phyloP scores from a whole-genome alignment of 139 green algal species.

The Klebsormidium nitens region DNA sequence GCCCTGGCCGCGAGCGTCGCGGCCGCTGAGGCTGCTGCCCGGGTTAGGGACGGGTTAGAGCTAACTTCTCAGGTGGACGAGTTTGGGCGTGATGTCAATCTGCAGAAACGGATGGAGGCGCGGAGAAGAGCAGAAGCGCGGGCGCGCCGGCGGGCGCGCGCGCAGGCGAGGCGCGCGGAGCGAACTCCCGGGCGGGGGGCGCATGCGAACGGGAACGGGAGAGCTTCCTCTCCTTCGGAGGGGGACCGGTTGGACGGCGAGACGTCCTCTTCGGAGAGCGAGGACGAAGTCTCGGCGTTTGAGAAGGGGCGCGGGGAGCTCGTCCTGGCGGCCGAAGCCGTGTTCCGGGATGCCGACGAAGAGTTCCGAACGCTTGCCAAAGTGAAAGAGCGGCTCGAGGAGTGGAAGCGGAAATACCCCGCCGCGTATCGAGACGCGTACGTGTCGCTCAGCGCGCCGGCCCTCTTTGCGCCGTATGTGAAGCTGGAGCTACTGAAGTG shows the following conservation, averaged over 20 bases:
- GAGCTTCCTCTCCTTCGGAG: too few relatives aligned
- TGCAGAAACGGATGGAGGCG: constrained; percentile 47
- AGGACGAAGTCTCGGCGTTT: constrained; percentile 53
- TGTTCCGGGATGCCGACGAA: constrained; percentile 78
- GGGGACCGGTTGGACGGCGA: constrained; percentile 31
- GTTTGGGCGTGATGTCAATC: constrained; percentile 76
- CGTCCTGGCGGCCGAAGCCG: constrained; percentile 26
- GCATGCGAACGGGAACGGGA: constrained; percentile 14
- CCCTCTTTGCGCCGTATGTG: constrained; percentile 89
- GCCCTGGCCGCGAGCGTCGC: constrained; percentile 43
- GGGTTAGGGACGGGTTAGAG: too few relatives aligned
- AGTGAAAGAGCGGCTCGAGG: constrained; percentile 58
- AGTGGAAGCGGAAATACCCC: constrained; percentile 57
- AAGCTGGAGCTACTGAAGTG: constrained; percentile 83
- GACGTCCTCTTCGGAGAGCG: constrained; percentile 49
- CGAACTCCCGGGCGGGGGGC: not conserved
- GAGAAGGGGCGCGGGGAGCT: constrained; percentile 54
- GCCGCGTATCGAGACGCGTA: constrained; percentile 76
- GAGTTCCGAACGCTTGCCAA: constrained; percentile 61
- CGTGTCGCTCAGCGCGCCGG: constrained; percentile 63
- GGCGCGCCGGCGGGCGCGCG: constrained; percentile 4
- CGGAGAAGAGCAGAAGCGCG: constrained; percentile 18
- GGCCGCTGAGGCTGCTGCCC: constrained; percentile 43
- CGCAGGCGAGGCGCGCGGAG: not conserved
- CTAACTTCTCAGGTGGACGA: constrained; percentile 73